A percentile compares a stretch with the other conserved stretches of the same genome.
phyloP scores from a whole-genome alignment of 139 green algal genomes.

The Picochlorum sp. region DNA sequence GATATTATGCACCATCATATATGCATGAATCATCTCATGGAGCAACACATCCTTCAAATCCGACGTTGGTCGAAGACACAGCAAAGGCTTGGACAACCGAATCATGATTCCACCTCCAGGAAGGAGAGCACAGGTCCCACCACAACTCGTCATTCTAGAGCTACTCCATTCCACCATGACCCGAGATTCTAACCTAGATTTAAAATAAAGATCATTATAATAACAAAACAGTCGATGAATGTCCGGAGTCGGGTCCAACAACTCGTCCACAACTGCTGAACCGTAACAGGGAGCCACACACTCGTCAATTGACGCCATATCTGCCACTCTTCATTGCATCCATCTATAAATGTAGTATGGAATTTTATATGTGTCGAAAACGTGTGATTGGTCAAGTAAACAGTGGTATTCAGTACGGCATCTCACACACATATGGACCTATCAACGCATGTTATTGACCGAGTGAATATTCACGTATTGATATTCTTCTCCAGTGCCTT shows the following conservation, averaged over 20 bases:
- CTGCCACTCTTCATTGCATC: no score
- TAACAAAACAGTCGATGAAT: conserved; percentile 56
- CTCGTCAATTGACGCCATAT: no score
- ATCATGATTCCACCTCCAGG: conserved; percentile 51
- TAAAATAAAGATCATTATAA: conserved; percentile 72
- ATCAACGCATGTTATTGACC: no score
- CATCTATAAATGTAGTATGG: no score
- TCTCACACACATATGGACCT: no score
- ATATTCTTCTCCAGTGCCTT: no score
- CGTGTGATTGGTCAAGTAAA: no score
- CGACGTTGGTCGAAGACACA: conserved; percentile 54
- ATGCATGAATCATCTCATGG: conserved; percentile 46
- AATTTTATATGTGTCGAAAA: no score
- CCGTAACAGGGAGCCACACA: not conserved
- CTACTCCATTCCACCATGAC: conserved; percentile 69
- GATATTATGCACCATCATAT: conserved; percentile 49
- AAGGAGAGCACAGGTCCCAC: conserved; percentile 49
- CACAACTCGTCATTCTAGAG: conserved; percentile 69
- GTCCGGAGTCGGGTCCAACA: conserved; percentile 43
- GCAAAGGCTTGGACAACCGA: conserved; percentile 63
- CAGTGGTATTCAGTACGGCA: no score
- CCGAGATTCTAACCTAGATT: conserved; percentile 32
- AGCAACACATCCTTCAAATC: conserved; percentile 78
- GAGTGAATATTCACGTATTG: no score
- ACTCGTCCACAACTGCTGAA: conserved; percentile 1